phyloP scores from a whole-genome alignment of 805 yeast genomes.

The Kurtzmaniella cleridarum region DNA sequence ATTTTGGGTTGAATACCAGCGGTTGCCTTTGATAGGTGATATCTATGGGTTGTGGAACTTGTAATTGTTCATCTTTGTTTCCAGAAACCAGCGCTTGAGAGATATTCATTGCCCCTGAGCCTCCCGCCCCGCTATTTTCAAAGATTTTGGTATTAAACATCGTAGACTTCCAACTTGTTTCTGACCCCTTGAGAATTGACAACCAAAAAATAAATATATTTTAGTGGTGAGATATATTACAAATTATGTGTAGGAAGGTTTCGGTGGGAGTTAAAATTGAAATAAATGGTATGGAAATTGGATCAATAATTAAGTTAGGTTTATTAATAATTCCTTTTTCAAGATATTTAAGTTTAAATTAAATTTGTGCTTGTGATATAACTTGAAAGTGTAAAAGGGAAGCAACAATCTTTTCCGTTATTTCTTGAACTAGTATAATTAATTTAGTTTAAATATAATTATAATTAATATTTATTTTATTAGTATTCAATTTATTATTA shows the following conservation, averaged over 20 bases:
- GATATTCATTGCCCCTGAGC: slow-evolving; percentile 3
- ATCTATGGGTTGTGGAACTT: slow-evolving; percentile 38
- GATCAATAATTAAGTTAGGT: no score
- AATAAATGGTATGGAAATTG: neutral
- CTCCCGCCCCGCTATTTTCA: slow-evolving; percentile 16
- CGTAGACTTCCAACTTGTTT: neutral
- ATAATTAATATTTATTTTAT: no score
- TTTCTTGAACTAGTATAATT: no score
- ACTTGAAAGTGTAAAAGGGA: no score
- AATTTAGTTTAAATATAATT: no score
- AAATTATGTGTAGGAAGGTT: slow-evolving; percentile 4
- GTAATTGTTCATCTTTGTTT: slow-evolving; percentile 9
- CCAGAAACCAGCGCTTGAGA: slow-evolving; percentile 13
- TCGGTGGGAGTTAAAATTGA: neutral
- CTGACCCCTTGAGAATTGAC: neutral
- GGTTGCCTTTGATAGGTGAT: slow-evolving; percentile 38
- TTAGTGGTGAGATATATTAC: neutral
- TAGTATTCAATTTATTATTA: no score
- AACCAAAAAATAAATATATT: neutral
- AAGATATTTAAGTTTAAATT: no score
- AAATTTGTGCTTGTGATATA: no score
- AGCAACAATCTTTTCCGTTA: no score
- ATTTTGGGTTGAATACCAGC: slow-evolving; percentile 36
- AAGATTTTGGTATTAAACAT: slow-evolving; percentile 42
- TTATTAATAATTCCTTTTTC: no score